Percentiles rank a stretch among this genome's conserved stretches.
Evolutionary conservation across 2,329 filamentous ascomycete genomes (phyloP).

Genomic region (Bipolaris sorokiniana): DNA sequence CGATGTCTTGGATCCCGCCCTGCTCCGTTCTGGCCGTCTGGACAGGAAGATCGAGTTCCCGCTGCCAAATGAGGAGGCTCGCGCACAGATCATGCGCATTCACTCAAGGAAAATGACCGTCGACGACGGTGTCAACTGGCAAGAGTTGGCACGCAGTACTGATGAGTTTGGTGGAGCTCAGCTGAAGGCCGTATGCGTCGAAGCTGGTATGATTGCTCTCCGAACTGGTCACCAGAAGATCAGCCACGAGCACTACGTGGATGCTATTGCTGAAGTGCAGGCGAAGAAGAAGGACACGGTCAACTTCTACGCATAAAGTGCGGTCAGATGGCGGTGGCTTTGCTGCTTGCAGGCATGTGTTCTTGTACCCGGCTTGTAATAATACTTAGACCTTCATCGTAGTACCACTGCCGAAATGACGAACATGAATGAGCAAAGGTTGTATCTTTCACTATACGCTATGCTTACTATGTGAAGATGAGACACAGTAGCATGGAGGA

Average conservation of each 20-base stretch:
- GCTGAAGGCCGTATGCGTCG: conserved; percentile 97
- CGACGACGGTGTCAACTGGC: conserved; percentile 92
- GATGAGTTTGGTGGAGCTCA: conserved; percentile 98
- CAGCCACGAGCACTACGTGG: conserved; percentile 96
- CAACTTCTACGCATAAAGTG: conserved; percentile 50
- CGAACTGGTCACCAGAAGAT: conserved; percentile 95
- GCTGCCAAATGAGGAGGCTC: conserved; percentile 94
- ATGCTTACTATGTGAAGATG: not conserved
- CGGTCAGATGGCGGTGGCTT: conserved; percentile 13
- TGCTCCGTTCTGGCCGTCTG: conserved; percentile 88
- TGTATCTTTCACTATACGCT: not conserved
- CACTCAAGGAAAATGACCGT: conserved; percentile 99
- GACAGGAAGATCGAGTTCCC: conserved; percentile 99
- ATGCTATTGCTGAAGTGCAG: conserved; percentile 90
- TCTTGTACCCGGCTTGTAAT: conserved; percentile 38
- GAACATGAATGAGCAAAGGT: conserved; percentile 10
- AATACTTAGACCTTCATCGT: conserved; percentile 40
- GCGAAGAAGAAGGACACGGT: conserved; percentile 86
- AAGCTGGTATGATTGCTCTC: conserved; percentile 98
- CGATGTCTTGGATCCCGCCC: conserved; percentile 88
- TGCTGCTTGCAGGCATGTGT: conserved; percentile 32
- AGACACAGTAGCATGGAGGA: not conserved
- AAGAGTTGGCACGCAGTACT: conserved; percentile 91
- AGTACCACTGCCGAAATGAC: conserved; percentile 23
- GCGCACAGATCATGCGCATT: conserved; percentile 95